These are phyloP conservation scores for Trichosporon ovoides DNA, from an alignment of 1,284 basidiomycete species.

Conservation along the genomic window DNA sequence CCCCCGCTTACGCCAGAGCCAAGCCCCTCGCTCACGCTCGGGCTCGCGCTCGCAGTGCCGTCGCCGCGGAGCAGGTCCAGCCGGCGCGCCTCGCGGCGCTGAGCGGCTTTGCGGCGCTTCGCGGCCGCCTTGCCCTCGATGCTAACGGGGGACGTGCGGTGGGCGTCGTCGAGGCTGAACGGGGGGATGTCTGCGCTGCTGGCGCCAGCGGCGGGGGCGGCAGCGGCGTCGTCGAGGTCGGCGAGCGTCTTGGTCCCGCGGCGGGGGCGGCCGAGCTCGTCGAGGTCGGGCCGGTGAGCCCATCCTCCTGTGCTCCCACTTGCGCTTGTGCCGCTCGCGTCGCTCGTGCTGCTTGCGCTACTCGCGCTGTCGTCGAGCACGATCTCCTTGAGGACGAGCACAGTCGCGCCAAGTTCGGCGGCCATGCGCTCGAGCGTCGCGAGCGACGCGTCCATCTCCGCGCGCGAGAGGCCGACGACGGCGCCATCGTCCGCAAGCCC, in stretches of 20 bases:
- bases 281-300: conserved; percentile 30
- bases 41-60: conserved; percentile 28
- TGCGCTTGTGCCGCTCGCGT: neutral
- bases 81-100: conserved; percentile 32
- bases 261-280: conserved; percentile 27
- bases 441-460: conserved; percentile 71
- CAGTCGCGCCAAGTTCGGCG: conserved; percentile 79
- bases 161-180: neutral
- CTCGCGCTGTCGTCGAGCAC: conserved; percentile 25
- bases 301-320: neutral
- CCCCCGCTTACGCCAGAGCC: neutral
- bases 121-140: conserved; percentile 6
- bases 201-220: too few relatives aligned
- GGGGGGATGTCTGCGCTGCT: conserved; percentile 7
- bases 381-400: conserved; percentile 79
- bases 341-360: neutral
- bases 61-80: conserved; percentile 44
- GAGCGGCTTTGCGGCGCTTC: conserved; percentile 31
- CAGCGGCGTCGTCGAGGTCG: neutral
- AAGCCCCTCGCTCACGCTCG: neutral
- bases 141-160: neutral
- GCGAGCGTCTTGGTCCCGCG: conserved; percentile 21
- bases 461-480: conserved; percentile 68
- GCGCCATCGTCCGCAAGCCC: conserved; percentile 79
- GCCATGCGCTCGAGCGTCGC: conserved; percentile 87